Evolutionary conservation across 495 filamentous ascomycete genomes (phyloP), one percentile per base, ranked within the genome.

Genomic region (Lasiosphaeriaceae sp.): DNA sequence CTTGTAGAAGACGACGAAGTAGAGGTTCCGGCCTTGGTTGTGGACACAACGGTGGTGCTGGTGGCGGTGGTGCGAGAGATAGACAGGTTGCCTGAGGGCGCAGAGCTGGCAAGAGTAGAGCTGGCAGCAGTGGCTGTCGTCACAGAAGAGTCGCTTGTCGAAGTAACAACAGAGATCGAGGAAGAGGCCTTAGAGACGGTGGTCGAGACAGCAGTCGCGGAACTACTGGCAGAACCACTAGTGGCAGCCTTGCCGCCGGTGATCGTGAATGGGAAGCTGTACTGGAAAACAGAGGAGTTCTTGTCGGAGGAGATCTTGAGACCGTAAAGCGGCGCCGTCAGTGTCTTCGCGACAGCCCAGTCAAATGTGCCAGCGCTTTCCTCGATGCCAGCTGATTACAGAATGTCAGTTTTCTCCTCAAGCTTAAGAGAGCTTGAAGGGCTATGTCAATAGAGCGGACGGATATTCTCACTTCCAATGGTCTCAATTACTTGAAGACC

Each of bases 251-350:
- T 50, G 12, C 61, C 66, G 37, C 63, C 70, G 21, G 66, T 60
- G 65, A 80, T 77, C 58, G 64, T 37, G 71, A 80, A 80, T 44
- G 77, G 76, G 72, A 75, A 75, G 19, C 70, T 70, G 72, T 74
- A 80, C 69, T 80, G 77, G 73, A 74, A 79, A 60, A 70, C 64
- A n/a, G 20, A 47, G 11, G 50, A 22, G 60, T 77, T 56, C 57
- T 60, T 56, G 22, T 71, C 70, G 41, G 63, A 62, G 46, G 57
- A 59, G 64, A 80, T 68, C 66, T 66, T 68, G 65, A 80, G 63
- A 53, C 77, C 77, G 59, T 80, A 80, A 58, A 65, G 68, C 47
- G 61, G 59, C 22, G 50, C 50, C 58, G 74, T 75, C 20, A 77
- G 69, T 21, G 58, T 51, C 39, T 67, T 60, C 61, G 54, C 56